Evolutionary conservation across 83 land plant species (phyloP).

Genomic region (Picea abies): DNA sequence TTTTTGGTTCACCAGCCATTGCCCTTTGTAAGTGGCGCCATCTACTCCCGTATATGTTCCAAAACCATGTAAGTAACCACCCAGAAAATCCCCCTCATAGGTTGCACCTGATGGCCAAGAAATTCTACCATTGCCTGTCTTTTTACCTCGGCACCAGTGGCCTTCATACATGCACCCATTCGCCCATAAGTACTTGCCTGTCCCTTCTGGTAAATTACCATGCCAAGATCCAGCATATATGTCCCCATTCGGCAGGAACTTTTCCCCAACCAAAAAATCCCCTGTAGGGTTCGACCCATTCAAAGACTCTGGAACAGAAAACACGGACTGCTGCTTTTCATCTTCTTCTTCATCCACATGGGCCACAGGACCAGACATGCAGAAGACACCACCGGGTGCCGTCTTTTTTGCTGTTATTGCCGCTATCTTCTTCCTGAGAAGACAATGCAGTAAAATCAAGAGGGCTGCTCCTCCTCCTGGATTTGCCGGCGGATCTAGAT

Average conservation of each 20-base stretch:
- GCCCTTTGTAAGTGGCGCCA: conserved; percentile 49
- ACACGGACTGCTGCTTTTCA: neutral
- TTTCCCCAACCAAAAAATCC: conserved; percentile 15
- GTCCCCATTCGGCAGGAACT: conserved; percentile 63
- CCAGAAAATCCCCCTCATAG: conserved; percentile 49
- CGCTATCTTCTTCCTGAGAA: neutral
- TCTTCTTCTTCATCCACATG: conserved; percentile 30
- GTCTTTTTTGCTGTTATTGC: conserved; percentile 13
- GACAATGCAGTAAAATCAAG: neutral
- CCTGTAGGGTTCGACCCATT: conserved; percentile 17
- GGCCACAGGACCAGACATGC: conserved; percentile 35
- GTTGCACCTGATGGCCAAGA: conserved; percentile 68
- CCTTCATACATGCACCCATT: conserved; percentile 69
- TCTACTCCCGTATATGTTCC: conserved; percentile 40
- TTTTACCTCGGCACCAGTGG: conserved; percentile 48
- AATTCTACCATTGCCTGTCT: conserved; percentile 43
- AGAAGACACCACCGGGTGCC: conserved; percentile 20
- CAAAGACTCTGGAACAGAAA: conserved; percentile 9
- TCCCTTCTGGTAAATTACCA: conserved; percentile 46
- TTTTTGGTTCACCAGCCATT: conserved; percentile 36
- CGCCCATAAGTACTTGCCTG: conserved; percentile 58
- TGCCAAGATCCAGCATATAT: conserved; percentile 35
- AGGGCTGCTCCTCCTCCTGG: conserved; percentile 10
- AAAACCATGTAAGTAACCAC: conserved; percentile 43
- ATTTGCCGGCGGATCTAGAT: neutral